Evolutionary conservation across 768 basidiomycete species (phyloP).

Genomic region (Mycena belliarum): DNA sequence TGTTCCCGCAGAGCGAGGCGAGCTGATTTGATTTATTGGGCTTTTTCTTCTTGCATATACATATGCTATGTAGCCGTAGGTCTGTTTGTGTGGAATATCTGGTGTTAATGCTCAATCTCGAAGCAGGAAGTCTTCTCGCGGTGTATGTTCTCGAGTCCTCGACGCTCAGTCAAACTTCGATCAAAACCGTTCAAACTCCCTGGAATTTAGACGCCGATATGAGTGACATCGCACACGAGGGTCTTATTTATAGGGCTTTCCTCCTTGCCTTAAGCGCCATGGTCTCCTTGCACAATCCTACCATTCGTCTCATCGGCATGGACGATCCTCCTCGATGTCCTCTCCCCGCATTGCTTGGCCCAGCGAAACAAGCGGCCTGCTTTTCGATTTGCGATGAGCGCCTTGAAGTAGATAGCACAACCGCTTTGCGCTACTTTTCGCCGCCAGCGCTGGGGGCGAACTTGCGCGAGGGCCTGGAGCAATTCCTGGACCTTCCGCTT

Average conservation of each 20-base stretch:
- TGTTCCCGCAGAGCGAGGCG: constrained; percentile 1
- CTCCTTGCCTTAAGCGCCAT: neutral
- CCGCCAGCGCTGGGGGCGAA: neutral
- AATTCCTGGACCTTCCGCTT: neutral
- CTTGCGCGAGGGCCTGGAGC: neutral
- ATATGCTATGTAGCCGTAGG: no score
- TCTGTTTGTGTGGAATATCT: no score
- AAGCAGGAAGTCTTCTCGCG: no score
- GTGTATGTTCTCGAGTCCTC: no score
- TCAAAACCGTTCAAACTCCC: no score
- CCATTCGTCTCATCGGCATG: neutral
- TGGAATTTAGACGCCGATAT: no score
- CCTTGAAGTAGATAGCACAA: constrained; percentile 4
- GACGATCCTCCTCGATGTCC: constrained; percentile 2
- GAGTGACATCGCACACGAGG: no score
- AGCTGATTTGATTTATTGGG: no score
- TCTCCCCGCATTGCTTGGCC: constrained; percentile 6
- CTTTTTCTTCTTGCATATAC: no score
- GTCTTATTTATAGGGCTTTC: no score
- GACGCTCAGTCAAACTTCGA: no score
- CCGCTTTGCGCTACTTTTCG: constrained; percentile 1
- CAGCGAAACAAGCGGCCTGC: constrained; percentile 10
- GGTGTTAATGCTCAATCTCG: no score
- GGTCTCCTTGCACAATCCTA: neutral
- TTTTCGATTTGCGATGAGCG: constrained; percentile 9